phyloP scores from a whole-genome alignment of 495 filamentous ascomycete genomes.

The Pseudoneurospora amorphoporcata region DNA sequence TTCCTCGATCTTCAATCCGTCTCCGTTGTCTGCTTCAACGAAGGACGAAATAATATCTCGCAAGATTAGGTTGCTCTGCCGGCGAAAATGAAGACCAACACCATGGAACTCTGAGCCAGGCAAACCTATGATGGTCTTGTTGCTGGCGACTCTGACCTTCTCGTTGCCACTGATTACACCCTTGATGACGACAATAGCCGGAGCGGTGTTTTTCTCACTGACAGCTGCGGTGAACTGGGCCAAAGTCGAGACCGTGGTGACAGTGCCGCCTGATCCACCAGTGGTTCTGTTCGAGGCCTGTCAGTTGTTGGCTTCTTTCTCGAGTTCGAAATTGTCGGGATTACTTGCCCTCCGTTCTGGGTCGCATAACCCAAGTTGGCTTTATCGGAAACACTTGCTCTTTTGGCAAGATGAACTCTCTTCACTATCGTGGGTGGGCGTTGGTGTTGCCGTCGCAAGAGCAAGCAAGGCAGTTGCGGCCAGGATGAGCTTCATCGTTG shows the following conservation, averaged over 20 bases:
- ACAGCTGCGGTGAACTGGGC: conserved; percentile 43
- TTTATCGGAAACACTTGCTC: background rate
- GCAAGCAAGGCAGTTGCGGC: background rate
- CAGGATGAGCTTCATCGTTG: background rate
- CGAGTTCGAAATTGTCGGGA: background rate
- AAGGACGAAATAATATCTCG: conserved; percentile 52
- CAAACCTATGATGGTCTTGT: conserved; percentile 47
- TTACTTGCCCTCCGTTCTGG: conserved; percentile 5
- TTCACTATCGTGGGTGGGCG: background rate
- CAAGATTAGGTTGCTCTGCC: conserved; percentile 45
- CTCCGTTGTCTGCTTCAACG: conserved; percentile 47
- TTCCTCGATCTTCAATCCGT: conserved; percentile 47
- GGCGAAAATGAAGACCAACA: conserved; percentile 38
- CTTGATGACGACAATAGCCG: conserved; percentile 39
- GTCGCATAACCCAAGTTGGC: conserved; percentile 7
- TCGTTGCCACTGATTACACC: conserved; percentile 35
- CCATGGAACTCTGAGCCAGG: conserved; percentile 32
- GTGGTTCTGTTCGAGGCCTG: conserved; percentile 29
- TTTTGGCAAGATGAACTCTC: background rate
- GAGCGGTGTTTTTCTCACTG: conserved; percentile 25
- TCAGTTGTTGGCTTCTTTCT: background rate
- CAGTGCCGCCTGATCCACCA: conserved; percentile 49
- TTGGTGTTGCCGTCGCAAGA: background rate
- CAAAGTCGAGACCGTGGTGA: conserved; percentile 48
- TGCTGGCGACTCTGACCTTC: conserved; percentile 38